A percentile compares a stretch with the other conserved stretches of the same genome.
Conservation (phyloP, 2,329 filamentous ascomycete species). For the Colletotrichum tanaceti region DNA sequence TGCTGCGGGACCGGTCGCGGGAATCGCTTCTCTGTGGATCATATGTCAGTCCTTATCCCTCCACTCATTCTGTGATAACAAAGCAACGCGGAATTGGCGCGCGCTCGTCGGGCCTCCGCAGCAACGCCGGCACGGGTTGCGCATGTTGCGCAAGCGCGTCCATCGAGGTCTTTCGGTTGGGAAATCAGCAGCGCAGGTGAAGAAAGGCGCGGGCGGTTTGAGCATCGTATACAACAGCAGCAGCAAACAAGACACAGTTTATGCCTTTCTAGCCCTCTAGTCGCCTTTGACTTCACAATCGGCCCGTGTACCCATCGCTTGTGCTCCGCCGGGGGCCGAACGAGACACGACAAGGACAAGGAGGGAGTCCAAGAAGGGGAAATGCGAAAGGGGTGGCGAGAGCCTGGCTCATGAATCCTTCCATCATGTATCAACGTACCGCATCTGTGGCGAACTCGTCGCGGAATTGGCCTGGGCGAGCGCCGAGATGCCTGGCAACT, state of each 20-base stretch:
- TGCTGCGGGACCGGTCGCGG: slow-evolving; percentile 26
- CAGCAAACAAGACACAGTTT: neutral
- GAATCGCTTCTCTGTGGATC: slow-evolving; percentile 37
- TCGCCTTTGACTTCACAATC: neutral
- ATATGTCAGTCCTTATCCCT: slow-evolving; percentile 31
- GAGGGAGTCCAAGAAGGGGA: neutral
- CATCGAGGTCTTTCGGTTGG: neutral
- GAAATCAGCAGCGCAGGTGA: neutral
- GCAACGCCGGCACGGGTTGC: neutral
- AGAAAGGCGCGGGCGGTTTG: neutral
- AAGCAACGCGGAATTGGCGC: neutral
- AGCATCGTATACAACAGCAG: neutral
- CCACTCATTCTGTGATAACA: slow-evolving; percentile 10
- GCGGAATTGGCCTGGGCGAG: slow-evolving; percentile 56
- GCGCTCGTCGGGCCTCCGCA: neutral
- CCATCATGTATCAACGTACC: slow-evolving; percentile 52
- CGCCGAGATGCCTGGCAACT: slow-evolving; percentile 60
- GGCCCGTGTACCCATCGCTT: neutral
- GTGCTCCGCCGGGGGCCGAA: neutral
- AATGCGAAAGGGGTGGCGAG: neutral
- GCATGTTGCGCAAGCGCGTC: neutral
- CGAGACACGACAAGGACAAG: neutral
- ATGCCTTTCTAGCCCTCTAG: neutral
- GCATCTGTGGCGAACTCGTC: slow-evolving; percentile 57
- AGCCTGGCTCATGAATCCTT: neutral